Conservation (phyloP, 2,329 filamentous ascomycete species). For the Ophiosphaerella herpotricha region DNA sequence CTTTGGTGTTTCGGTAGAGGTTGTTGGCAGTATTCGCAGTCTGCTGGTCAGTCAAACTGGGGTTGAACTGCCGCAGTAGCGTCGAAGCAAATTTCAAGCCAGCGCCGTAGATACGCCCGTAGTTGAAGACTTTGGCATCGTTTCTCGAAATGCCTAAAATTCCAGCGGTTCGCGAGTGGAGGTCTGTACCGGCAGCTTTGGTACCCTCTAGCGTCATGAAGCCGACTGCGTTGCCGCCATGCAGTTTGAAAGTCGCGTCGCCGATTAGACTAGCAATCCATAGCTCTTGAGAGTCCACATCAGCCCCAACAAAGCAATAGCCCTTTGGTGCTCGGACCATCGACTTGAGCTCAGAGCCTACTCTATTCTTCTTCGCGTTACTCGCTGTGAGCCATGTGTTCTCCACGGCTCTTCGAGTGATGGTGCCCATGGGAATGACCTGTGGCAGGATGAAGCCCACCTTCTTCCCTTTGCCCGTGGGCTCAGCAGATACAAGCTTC, state of each 20-base stretch:
- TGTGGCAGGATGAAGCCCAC: slow-evolving; percentile 92
- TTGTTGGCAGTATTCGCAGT: slow-evolving; percentile 76
- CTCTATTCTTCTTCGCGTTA: slow-evolving; percentile 94
- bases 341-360: slow-evolving; percentile 94
- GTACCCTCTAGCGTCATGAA: slow-evolving; percentile 99
- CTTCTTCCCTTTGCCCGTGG: slow-evolving; percentile 23
- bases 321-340: slow-evolving; percentile 93
- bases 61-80: slow-evolving; percentile 91
- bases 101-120: slow-evolving; percentile 97
- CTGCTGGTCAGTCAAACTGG: slow-evolving; percentile 75
- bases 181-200: slow-evolving; percentile 89
- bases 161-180: slow-evolving; percentile 89
- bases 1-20: slow-evolving; percentile 89
- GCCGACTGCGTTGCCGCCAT: slow-evolving; percentile 94
- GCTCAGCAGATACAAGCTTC: slow-evolving; percentile 28
- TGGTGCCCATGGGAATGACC: slow-evolving; percentile 96
- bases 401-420: slow-evolving; percentile 91
- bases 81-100: slow-evolving; percentile 92
- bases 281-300: slow-evolving; percentile 95
- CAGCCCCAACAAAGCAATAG: slow-evolving; percentile 92
- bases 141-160: slow-evolving; percentile 95
- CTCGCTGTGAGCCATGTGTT: slow-evolving; percentile 98
- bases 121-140: slow-evolving; percentile 97
- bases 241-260: slow-evolving; percentile 90
- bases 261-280: slow-evolving; percentile 98